Base-by-base conservation (phyloP, 768 basidiomycete genomes). In the Pleurotus djamor region DNA sequence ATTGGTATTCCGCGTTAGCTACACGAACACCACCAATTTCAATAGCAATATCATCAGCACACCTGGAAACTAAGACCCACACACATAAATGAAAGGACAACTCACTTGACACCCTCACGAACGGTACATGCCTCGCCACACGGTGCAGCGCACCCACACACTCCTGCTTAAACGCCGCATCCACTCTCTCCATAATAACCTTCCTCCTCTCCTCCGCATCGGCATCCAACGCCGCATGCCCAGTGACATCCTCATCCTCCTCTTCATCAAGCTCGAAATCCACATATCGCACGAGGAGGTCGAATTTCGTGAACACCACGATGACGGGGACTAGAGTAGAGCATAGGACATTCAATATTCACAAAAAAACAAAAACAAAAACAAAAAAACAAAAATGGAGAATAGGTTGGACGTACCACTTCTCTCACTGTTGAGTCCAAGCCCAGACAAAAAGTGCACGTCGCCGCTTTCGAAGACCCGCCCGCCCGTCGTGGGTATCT, bases 301-400 rank as follows among this genome's bases (percentile, higher is more conserved):
- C 73, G 59, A 65, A 74, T 59, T 74, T 69, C 7, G 72, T 74
- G 61, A 74, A 74, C 4, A 74, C 67, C 10, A 65, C 68, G 35
- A 74, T 66, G 37, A 72, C 61, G n/a, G 73, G 72, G 4, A 72
- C 70, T n/a, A n/a, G n/a, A n/a, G n/a, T n/a, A n/a, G n/a, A n/a
- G n/a, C n/a, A n/a, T n/a, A n/a, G n/a, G n/a, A n/a, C n/a, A n/a
- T n/a, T n/a, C n/a, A n/a, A n/a, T n/a, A n/a, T n/a, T n/a, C n/a
- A n/a, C n/a, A n/a, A n/a, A n/a, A n/a, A n/a, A n/a, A n/a, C n/a
- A n/a, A n/a, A n/a, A n/a, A n/a, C n/a, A n/a, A n/a, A n/a, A n/a
- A n/a, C n/a, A n/a, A n/a, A n/a, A n/a, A n/a, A n/a, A n/a, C n/a
- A n/a, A n/a, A n/a, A n/a, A n/a, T n/a, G n/a, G n/a, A n/a, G n/a